Conservation (phyloP, 2,329 filamentous ascomycete species). For the Aspergillus arachidicola region DNA sequence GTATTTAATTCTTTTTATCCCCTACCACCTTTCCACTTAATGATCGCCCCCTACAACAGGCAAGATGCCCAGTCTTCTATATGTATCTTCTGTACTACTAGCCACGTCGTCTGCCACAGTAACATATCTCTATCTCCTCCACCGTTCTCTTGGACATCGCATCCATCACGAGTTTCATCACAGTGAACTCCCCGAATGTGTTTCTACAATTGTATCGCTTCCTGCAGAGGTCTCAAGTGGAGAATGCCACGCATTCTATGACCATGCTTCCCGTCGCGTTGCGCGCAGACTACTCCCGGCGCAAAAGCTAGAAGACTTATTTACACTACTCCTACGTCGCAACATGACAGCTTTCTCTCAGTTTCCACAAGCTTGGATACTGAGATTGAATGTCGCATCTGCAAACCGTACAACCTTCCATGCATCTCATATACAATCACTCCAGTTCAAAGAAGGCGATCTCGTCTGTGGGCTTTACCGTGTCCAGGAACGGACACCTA, state of each 20-base stretch:
- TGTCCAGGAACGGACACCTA: conserved; percentile 25
- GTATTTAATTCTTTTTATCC: not conserved
- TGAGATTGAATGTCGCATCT: conserved; percentile 24
- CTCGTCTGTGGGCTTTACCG: conserved; percentile 37
- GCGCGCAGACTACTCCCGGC: conserved; percentile 23
- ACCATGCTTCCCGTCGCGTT: conserved; percentile 25
- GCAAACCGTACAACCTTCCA: conserved; percentile 28
- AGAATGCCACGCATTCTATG: conserved; percentile 25
- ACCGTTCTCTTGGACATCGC: conserved; percentile 26
- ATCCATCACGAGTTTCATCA: conserved; percentile 23
- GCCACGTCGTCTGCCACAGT: conserved; percentile 31
- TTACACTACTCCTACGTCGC: conserved; percentile 33
- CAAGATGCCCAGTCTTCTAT: conserved; percentile 9
- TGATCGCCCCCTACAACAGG: conserved; percentile 22
- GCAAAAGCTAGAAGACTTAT: conserved; percentile 21
- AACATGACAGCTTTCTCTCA: conserved; percentile 38
- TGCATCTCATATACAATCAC: conserved; percentile 24
- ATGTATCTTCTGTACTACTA: conserved; percentile 3
- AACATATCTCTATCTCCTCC: conserved; percentile 27
- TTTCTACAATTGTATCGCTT: conserved; percentile 26
- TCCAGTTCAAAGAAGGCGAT: conserved; percentile 35
- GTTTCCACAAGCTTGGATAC: conserved; percentile 35
- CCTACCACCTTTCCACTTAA: conserved; percentile 30
- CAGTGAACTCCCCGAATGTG: conserved; percentile 20
- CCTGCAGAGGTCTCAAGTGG: conserved; percentile 23